These are phyloP conservation scores for Lichtheimia hyalospora DNA, from an alignment of 371 early-diverging fungal genomes.

Conservation along the genomic window DNA sequence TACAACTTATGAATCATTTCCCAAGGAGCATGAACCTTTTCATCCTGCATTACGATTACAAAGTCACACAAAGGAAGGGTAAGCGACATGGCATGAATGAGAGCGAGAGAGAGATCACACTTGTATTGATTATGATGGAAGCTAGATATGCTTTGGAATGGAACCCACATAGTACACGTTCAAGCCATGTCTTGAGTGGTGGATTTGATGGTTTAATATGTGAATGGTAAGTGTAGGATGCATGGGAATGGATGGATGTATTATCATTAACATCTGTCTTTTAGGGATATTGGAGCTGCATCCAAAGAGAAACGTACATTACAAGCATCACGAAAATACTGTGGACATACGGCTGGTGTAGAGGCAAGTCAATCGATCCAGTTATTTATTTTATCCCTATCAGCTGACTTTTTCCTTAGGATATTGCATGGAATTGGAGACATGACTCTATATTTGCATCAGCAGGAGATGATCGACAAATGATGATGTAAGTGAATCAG, in stretches of 20 bases:
- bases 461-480: constrained; percentile 91
- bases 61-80: constrained; percentile 96
- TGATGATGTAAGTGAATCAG: constrained; percentile 70
- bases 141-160: constrained; percentile 75
- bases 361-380: constrained; percentile 51
- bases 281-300: constrained; percentile 37
- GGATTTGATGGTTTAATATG: constrained; percentile 88
- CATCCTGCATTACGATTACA: constrained; percentile 83
- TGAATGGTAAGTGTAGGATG: constrained; percentile 58
- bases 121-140: not conserved
- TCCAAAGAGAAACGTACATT: constrained; percentile 60
- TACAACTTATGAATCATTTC: constrained; percentile 81
- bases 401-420: constrained; percentile 45
- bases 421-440: constrained; percentile 90
- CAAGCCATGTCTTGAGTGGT: constrained; percentile 72
- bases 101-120: not conserved
- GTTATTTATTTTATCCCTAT: not conserved
- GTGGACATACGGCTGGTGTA: constrained; percentile 88
- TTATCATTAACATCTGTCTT: not conserved
- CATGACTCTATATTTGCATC: constrained; percentile 89
- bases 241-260: not conserved
- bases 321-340: constrained; percentile 73
- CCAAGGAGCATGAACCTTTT: constrained; percentile 67
- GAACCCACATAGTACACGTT: constrained; percentile 63
- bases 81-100: constrained; percentile 5